Evolutionary conservation across 2,329 filamentous ascomycete genomes (phyloP), one percentile per base, ranked within the genome.

Genomic region (Xylariaceae sp.): DNA sequence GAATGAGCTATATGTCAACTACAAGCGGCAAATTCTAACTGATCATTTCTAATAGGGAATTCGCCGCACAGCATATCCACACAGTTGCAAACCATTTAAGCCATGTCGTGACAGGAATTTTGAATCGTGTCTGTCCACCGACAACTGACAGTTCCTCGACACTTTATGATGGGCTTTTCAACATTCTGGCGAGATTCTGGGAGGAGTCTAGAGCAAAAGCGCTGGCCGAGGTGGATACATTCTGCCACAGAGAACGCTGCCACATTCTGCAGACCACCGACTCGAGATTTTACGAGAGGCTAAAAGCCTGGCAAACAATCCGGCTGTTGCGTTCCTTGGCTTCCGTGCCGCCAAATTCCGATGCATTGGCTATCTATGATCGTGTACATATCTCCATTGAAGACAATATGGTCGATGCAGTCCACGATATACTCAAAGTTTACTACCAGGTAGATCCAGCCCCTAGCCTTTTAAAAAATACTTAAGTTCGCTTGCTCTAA

Each of bases 371-470:
- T 1, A 36, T 66, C 11, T 59, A 62, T 41, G 43, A 57, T 9
- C 49, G 59, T 15, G 30, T 62, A 8, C 66, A 69, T n/a, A 55
- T 53, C 11, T 56, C 54, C 2, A 51, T 46, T 1, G 56, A 55
- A 2, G 55, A 65, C 6, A 73, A 70, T 30, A 71, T 68, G 45
- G 50, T 65, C 8, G 36, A 69, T 4, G 69, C 72, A 13, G 67
- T 74, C 0, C 71, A 75, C 24, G 72, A 74, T 26, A 55, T 72
- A 1, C 58, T 74, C 8, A 72, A 69, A 26, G 69, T 70, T 0
- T 75, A 75, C 15, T 74, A 74, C 33, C 59, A 73, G 60, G 70
- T 72, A 64, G 26, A 59, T 33, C n/a, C n/a, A n/a, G n/a, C n/a
- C n/a, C n/a, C n/a, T 26, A 24, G 20, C 26, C n/a, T 35, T 15